Conservation (phyloP, 352 stramenopile species). For the Phytophthora sp. region DNA sequence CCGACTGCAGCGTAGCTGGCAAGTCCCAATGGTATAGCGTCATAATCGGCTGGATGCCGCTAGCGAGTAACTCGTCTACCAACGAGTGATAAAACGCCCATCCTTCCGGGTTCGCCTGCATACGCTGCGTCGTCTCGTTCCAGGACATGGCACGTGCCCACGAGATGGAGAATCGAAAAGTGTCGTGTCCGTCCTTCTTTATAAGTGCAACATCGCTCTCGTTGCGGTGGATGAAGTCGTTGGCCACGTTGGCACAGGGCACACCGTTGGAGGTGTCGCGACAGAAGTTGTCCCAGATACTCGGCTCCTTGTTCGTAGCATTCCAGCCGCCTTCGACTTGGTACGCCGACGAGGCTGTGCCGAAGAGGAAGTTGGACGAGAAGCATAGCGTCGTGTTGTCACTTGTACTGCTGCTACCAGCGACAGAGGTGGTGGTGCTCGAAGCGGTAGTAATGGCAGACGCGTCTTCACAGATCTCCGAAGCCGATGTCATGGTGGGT, state of each 20-base stretch:
- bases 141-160: slow-evolving; percentile 90
- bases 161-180: slow-evolving; percentile 92
- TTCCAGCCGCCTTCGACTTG: slow-evolving; percentile 91
- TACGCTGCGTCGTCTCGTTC: slow-evolving; percentile 52
- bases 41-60: slow-evolving; percentile 88
- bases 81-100: slow-evolving; percentile 92
- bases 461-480: no score
- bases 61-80: slow-evolving; percentile 78
- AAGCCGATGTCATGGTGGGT: no score
- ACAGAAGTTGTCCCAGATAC: slow-evolving; percentile 93
- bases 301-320: slow-evolving; percentile 66
- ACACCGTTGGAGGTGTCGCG: slow-evolving; percentile 43
- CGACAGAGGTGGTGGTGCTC: no score
- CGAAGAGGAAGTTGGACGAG: slow-evolving; percentile 71
- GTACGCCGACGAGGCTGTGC: slow-evolving; percentile 82
- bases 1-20: slow-evolving; percentile 72
- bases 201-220: slow-evolving; percentile 91
- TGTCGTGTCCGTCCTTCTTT: slow-evolving; percentile 87
- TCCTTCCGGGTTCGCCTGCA: slow-evolving; percentile 81
- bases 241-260: slow-evolving; percentile 86
- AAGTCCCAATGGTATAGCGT: slow-evolving; percentile 96
- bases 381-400: slow-evolving; percentile 40
- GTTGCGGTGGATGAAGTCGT: slow-evolving; percentile 92
- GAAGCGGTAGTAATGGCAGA: no score
- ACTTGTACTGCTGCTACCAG: slow-evolving; percentile 11